Base-by-base conservation (phyloP, 108 stramenopile genomes). In the Cyclostephanos invisitatus region DNA sequence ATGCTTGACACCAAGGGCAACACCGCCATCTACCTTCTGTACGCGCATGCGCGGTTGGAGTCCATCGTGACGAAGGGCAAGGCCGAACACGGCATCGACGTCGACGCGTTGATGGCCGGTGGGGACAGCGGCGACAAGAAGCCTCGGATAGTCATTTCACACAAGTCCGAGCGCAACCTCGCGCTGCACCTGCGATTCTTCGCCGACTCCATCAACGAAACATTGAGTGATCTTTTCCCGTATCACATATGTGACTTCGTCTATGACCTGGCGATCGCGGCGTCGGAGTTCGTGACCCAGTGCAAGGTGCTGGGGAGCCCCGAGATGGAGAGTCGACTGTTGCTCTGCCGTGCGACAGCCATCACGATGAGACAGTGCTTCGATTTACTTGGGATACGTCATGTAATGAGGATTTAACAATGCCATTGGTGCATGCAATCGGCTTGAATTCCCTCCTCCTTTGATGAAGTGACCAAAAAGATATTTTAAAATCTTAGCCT, bases 1-100 rank as follows among this genome's bases (percentile, higher is more conserved):
- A 99, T 99, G 99, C 87, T 99, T 25, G 93, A 96, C 77, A 97
- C 97, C 44, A 93, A 94, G 75, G 99, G 99, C 5, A 96, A 99
- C 87, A 99, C 99, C 5, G 99, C 97, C 22, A 94, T 99, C 32
- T 99, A 99, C 78, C 82, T 99, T 20, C 67, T 98, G 68, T 99
- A 98, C 81, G 96, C 97, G 7, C 93, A 98, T 72, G 99, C 97
- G n/a, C 93, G 99, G 18, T 83, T 97, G 65, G 90, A 94, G 63
- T 96, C 93, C 62, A 99, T 99, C 72, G 68, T 96, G 59, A 77
- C 89, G 58, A 99, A 98, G 73, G 97, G 97, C 25, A 83, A 90
- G 73, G 87, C 79, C 17, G 90, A 96, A 37, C 66, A 84, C 55
- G 81, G 77, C 21, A 78, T 89, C 7, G 95, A 96, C 62, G 88